phyloP scores from a whole-genome alignment of 2,329 filamentous ascomycete species.

The Dothistroma pini region DNA sequence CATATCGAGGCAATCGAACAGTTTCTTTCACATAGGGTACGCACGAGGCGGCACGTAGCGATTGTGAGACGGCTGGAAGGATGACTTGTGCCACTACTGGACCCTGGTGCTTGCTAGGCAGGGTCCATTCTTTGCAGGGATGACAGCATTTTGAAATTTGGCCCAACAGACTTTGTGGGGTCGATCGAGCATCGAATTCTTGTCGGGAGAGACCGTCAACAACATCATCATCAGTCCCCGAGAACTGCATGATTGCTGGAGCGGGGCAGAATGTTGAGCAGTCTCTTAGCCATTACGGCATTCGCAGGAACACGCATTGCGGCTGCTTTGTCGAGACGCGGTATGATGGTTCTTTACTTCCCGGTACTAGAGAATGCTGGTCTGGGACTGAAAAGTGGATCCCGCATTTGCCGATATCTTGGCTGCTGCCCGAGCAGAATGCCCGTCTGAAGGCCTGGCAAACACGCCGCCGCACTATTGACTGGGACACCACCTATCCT shows the following conservation, averaged over 20 bases:
- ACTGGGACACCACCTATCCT: too few species aligned
- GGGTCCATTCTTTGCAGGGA: not conserved
- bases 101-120: not conserved
- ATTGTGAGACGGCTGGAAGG: not conserved
- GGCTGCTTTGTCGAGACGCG: not conserved
- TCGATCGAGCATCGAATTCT: not conserved
- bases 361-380: not conserved
- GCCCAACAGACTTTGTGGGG: conserved; percentile 1
- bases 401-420: not conserved
- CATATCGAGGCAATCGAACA: not conserved
- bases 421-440: not conserved
- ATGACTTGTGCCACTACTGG: not conserved
- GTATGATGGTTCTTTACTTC: not conserved
- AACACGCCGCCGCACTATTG: too few species aligned
- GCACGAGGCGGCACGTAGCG: not conserved
- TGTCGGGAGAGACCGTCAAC: not conserved
- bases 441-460: too few species aligned
- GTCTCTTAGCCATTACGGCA: too few species aligned
- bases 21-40: not conserved
- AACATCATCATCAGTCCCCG: not conserved
- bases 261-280: not conserved
- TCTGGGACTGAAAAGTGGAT: not conserved
- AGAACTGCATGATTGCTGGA: not conserved
- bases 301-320: too few species aligned
- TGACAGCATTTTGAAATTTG: not conserved